Percentiles rank a stretch among this genome's conserved stretches.
These are phyloP conservation scores for Penicillium waksmanii DNA, from an alignment of 495 filamentous ascomycete genomes.

Conservation along the genomic window DNA sequence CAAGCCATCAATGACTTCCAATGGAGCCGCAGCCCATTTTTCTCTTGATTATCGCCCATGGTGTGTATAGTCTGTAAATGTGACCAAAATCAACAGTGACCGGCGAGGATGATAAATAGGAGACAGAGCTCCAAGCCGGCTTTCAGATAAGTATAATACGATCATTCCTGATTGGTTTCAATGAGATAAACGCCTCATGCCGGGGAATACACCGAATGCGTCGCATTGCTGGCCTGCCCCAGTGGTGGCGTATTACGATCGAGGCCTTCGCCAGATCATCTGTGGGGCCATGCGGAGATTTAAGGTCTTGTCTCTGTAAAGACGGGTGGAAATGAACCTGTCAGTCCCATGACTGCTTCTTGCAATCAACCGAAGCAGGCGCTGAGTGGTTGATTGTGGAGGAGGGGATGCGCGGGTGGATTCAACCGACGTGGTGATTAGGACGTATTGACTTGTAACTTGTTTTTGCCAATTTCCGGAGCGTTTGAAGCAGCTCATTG, in stretches of 20 bases:
- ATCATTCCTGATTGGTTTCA: not conserved
- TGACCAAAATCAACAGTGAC: not conserved
- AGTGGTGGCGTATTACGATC: not conserved
- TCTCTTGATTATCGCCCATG: conserved; percentile 14
- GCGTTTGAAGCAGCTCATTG: not conserved
- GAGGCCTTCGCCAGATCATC: conserved; percentile 4
- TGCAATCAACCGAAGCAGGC: not conserved
- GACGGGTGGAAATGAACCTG: conserved; percentile 3
- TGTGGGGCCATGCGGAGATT: conserved; percentile 25
- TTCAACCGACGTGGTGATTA: not conserved
- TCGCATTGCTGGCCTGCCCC: not conserved
- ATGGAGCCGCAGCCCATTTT: conserved; percentile 23
- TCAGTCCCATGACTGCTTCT: conserved; percentile 4
- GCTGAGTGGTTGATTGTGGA: not conserved
- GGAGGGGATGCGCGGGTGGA: not conserved
- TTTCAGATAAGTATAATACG: not conserved
- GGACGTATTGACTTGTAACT: not conserved
- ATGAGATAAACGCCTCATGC: no score
- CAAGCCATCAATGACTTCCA: conserved; percentile 29
- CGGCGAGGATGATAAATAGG: not conserved
- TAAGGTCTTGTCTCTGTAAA: conserved; percentile 1
- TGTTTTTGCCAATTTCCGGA: not conserved
- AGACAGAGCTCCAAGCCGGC: not conserved
- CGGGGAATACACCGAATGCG: not conserved
- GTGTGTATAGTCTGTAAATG: not conserved